Percentiles rank a stretch among this genome's conserved stretches.
Conservation (phyloP, 257 asterid genomes). For the Solanum arcanum region DNA sequence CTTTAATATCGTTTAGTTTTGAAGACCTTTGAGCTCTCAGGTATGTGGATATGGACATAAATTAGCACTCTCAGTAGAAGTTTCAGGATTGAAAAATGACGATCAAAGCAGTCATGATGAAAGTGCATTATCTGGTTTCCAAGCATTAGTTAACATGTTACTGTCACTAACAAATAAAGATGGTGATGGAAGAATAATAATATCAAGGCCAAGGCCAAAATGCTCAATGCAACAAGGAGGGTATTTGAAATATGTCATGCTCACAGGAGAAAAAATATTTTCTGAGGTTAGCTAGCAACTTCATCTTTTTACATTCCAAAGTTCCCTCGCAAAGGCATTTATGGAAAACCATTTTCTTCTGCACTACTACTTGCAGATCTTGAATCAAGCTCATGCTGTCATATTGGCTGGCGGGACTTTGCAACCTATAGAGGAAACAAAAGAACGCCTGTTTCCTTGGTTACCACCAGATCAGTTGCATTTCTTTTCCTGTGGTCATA, state of each 20-base stretch:
- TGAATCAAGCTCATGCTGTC: conserved; percentile 75
- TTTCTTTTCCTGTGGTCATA: conserved; percentile 87
- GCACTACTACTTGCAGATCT: conserved; percentile 30
- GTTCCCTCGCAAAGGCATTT: background rate
- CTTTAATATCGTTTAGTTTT: background rate
- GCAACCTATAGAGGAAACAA: conserved; percentile 94
- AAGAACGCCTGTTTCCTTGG: conserved; percentile 81
- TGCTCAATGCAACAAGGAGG: conserved; percentile 50
- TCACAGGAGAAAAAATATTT: conserved; percentile 89
- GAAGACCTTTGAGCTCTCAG: conserved; percentile 24
- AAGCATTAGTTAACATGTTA: conserved; percentile 54
- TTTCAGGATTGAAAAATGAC: conserved; percentile 15
- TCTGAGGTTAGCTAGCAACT: conserved; percentile 54
- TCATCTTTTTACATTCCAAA: background rate
- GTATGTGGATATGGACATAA: conserved; percentile 82
- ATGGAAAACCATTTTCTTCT: background rate
- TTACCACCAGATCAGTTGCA: conserved; percentile 38
- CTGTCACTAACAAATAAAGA: conserved; percentile 66
- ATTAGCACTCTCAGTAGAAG: conserved; percentile 29
- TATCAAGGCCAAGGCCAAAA: conserved; percentile 39
- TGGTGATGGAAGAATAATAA: conserved; percentile 69
- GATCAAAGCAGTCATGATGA: conserved; percentile 34
- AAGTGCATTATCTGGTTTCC: conserved; percentile 72
- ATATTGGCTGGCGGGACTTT: conserved; percentile 93
- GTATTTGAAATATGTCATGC: conserved; percentile 81